These are phyloP conservation scores for Geosmithia flava DNA, from an alignment of 2,329 filamentous ascomycete genomes.

Conservation along the genomic window DNA sequence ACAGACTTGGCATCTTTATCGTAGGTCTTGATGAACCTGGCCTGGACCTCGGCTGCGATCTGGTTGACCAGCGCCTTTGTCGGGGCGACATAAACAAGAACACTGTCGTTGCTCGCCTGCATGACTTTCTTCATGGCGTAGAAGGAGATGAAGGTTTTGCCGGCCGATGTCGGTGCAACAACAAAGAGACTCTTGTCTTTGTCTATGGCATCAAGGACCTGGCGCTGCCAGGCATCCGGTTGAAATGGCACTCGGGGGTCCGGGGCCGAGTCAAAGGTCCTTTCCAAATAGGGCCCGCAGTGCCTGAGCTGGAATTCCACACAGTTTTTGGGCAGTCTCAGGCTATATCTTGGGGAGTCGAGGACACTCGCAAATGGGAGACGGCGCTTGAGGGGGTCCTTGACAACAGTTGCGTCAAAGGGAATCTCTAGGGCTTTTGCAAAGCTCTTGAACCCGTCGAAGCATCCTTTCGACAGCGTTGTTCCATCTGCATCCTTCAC, in stretches of 20 bases:
- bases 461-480: background rate
- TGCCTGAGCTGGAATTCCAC: constrained; percentile 49
- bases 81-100: constrained; percentile 69
- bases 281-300: constrained; percentile 62
- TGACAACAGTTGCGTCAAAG: background rate
- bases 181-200: constrained; percentile 58
- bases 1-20: constrained; percentile 51
- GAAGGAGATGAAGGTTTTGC: constrained; percentile 77
- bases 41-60: constrained; percentile 68
- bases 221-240: constrained; percentile 65
- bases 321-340: background rate
- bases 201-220: constrained; percentile 64
- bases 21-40: constrained; percentile 57
- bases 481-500: constrained; percentile 8
- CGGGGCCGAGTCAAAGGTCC: constrained; percentile 55
- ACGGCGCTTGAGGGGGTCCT: background rate
- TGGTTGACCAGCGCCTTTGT: constrained; percentile 78
- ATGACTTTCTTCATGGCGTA: constrained; percentile 73
- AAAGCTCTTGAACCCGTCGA: background rate
- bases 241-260: constrained; percentile 59
- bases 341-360: constrained; percentile 1
- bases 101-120: constrained; percentile 52
- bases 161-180: constrained; percentile 65
- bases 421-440: background rate
- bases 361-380: no score